Percentiles rank a stretch among this genome's conserved stretches.
phyloP scores from a whole-genome alignment of 192 early-diverging fungal species.

The Coemansia asiatica region DNA sequence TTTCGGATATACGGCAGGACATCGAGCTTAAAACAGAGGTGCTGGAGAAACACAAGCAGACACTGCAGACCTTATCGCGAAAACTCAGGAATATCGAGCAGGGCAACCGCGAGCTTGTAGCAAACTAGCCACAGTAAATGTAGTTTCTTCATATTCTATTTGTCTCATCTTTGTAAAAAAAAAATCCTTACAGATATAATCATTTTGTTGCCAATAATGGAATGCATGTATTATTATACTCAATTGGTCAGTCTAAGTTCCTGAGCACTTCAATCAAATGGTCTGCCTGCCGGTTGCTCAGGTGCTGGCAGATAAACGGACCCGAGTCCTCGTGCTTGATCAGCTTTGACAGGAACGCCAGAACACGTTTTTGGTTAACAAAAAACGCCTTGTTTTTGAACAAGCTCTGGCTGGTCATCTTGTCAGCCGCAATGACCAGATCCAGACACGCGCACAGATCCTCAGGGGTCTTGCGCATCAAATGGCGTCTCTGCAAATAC shows the following conservation, averaged over 20 bases:
- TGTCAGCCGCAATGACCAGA: conserved; percentile 22
- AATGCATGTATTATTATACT: background rate
- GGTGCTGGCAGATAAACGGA: background rate
- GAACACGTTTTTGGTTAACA: background rate
- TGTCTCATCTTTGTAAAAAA: background rate
- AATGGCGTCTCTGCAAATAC: conserved; percentile 14
- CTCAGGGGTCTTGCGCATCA: conserved; percentile 16
- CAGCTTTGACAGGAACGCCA: background rate
- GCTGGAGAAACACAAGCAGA: conserved; percentile 26
- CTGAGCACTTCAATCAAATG: background rate
- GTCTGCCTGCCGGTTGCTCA: background rate
- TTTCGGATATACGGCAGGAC: conserved; percentile 35
- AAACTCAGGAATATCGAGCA: conserved; percentile 11
- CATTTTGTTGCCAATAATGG: too few species aligned
- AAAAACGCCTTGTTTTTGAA: background rate
- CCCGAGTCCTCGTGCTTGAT: background rate
- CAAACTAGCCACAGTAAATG: background rate
- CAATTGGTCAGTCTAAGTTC: too few species aligned
- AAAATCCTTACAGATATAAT: too few species aligned
- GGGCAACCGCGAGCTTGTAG: conserved; percentile 19
- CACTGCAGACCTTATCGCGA: conserved; percentile 9
- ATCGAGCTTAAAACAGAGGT: conserved; percentile 27
- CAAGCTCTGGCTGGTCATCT: background rate
- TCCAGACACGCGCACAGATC: conserved; percentile 20
- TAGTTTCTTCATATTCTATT: background rate